Conservation (phyloP, 495 filamentous ascomycete species). For the Penicillium angulare region DNA sequence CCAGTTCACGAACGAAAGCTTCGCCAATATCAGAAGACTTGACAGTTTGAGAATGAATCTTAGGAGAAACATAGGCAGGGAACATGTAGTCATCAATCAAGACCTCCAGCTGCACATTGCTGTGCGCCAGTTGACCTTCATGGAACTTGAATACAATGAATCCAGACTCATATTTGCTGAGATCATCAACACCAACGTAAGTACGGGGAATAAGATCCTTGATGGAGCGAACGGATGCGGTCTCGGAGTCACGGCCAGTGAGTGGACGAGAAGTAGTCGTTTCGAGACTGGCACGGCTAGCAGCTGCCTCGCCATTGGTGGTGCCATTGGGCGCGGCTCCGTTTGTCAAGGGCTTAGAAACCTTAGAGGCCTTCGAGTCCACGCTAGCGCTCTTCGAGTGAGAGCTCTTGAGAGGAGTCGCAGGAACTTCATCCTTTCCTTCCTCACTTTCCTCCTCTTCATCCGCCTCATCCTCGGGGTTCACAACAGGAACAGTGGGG, state of each 20-base stretch:
- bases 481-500: conserved; percentile 79
- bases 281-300: conserved; percentile 37
- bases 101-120: conserved; percentile 78
- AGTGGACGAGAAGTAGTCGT: conserved; percentile 28
- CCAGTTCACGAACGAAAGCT: conserved; percentile 92
- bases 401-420: conserved; percentile 35
- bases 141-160: conserved; percentile 93
- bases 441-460: conserved; percentile 55
- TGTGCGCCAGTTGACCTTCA: conserved; percentile 76
- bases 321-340: conserved; percentile 21
- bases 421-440: conserved; percentile 44
- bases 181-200: conserved; percentile 71
- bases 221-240: conserved; percentile 33
- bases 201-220: conserved; percentile 74
- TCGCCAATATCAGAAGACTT: conserved; percentile 90
- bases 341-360: conserved; percentile 21
- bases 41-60: conserved; percentile 59
- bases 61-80: conserved; percentile 80
- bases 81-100: conserved; percentile 94
- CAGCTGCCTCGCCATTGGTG: conserved; percentile 28
- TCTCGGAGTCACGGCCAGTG: conserved; percentile 36
- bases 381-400: conserved; percentile 33
- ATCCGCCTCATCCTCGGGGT: conserved; percentile 87
- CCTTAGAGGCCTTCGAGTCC: conserved; percentile 32
- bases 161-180: conserved; percentile 82